A percentile compares a stretch with the other conserved stretches of the same genome.
phyloP scores from a whole-genome alignment of 495 filamentous ascomycete species.

The Penicillium atrosanguineum region DNA sequence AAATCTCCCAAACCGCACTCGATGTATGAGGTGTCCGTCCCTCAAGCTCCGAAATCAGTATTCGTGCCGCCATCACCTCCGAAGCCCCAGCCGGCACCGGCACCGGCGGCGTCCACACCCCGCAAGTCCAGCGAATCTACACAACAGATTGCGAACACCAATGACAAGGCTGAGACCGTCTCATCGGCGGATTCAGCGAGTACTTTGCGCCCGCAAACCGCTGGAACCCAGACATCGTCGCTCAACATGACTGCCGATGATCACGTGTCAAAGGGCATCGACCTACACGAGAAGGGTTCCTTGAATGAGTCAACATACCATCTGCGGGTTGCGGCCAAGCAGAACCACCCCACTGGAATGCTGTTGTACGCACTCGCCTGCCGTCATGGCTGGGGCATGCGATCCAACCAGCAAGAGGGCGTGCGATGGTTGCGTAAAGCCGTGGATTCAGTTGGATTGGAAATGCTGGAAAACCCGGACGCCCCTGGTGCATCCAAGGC shows the following conservation, averaged over 20 bases:
- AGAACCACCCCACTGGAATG: conserved; percentile 88
- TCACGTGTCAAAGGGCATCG: conserved; percentile 83
- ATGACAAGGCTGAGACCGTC: conserved; percentile 49
- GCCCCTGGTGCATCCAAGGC: conserved; percentile 58
- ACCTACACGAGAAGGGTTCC: conserved; percentile 79
- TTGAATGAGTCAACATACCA: conserved; percentile 94
- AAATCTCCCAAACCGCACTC: conserved; percentile 38
- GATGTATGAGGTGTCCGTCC: conserved; percentile 30
- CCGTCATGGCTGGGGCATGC: conserved; percentile 98
- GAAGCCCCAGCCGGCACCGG: conserved; percentile 9
- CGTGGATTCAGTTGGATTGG: conserved; percentile 76
- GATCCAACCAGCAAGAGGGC: conserved; percentile 81
- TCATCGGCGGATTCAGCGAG: conserved; percentile 65
- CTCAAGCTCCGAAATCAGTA: conserved; percentile 14
- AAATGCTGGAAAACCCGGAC: conserved; percentile 78
- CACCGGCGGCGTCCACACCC: conserved; percentile 37
- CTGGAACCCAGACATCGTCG: conserved; percentile 38
- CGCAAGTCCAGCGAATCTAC: conserved; percentile 47
- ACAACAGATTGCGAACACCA: conserved; percentile 9
- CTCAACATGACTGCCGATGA: conserved; percentile 72
- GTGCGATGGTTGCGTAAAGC: conserved; percentile 89
- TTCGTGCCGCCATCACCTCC: conserved; percentile 7
- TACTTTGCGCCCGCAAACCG: conserved; percentile 59
- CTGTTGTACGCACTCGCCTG: conserved; percentile 92
- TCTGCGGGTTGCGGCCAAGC: conserved; percentile 82